A percentile compares a stretch with the other conserved stretches of the same genome.
These are phyloP conservation scores for Aspergillus sp. DNA, from an alignment of 2,329 filamentous ascomycete species.

Conservation along the genomic window DNA sequence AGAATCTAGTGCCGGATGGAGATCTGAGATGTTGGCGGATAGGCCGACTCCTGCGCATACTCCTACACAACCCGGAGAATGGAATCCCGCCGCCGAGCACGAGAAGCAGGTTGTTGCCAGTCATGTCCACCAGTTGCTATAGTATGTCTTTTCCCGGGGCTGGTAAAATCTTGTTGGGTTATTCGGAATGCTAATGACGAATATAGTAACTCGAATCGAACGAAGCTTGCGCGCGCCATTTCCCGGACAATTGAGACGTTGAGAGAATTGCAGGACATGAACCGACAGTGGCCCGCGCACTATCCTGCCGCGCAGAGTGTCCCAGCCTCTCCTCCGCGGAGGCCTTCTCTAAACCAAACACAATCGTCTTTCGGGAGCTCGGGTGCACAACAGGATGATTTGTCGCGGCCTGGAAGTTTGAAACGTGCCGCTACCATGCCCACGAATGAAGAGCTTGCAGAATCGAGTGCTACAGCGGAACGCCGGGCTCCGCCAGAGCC, in stretches of 20 bases:
- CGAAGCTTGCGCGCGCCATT: conserved; percentile 82
- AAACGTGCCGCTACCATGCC: conserved; percentile 72
- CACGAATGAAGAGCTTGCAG: conserved; percentile 59
- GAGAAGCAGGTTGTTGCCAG: conserved; percentile 71
- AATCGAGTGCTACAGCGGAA: conserved; percentile 73
- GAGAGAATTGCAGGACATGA: conserved; percentile 82
- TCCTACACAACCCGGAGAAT: conserved; percentile 50
- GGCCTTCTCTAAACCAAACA: conserved; percentile 36
- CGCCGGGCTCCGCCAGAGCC: conserved; percentile 66
- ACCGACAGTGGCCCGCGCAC: conserved; percentile 87
- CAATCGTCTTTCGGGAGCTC: conserved; percentile 34
- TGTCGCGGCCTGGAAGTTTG: conserved; percentile 53
- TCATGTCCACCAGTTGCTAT: conserved; percentile 89
- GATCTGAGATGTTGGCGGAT: conserved; percentile 57
- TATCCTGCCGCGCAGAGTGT: conserved; percentile 67
- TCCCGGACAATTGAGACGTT: conserved; percentile 81
- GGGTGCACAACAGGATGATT: conserved; percentile 26
- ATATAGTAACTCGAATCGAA: conserved; percentile 76
- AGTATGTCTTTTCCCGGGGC: conserved; percentile 45
- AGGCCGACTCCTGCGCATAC: conserved; percentile 58
- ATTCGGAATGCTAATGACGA: conserved; percentile 17
- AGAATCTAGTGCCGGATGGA: conserved; percentile 50
- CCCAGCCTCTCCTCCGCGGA: conserved; percentile 30
- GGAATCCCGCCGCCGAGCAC: conserved; percentile 54
- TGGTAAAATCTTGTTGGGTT: background rate